Conservation (phyloP, 1,284 basidiomycete genomes). For the Apiotrichum brassicae region DNA sequence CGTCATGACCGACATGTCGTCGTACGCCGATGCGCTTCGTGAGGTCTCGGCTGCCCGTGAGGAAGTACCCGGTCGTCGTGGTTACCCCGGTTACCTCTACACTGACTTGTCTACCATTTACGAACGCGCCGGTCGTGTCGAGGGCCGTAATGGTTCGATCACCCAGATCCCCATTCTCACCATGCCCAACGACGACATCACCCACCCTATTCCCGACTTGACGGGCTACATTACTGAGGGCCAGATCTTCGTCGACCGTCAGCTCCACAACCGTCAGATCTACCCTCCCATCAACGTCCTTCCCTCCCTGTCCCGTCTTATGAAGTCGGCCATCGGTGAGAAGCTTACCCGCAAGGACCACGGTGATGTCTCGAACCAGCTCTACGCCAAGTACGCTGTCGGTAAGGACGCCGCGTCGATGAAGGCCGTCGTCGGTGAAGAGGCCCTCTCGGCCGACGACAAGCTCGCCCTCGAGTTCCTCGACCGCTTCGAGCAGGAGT, state of each 20-base stretch:
- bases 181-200: conserved; percentile 99
- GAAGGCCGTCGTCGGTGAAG: conserved; percentile 99
- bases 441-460: conserved; percentile 67
- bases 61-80: conserved; percentile 98
- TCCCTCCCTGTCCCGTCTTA: conserved; percentile 94
- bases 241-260: conserved; percentile 96
- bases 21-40: conserved; percentile 25
- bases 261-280: conserved; percentile 65
- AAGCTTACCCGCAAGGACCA: conserved; percentile 96
- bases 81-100: conserved; percentile 82
- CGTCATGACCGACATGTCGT: conserved; percentile 92
- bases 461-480: conserved; percentile 73
- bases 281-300: conserved; percentile 99
- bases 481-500: conserved; percentile 89
- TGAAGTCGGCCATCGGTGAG: conserved; percentile 99
- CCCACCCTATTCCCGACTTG: conserved; percentile 98
- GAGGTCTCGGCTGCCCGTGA: conserved; percentile 92
- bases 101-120: conserved; percentile 98
- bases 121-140: conserved; percentile 96
- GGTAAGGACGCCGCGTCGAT: conserved; percentile 96
- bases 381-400: conserved; percentile 97
- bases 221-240: conserved; percentile 99
- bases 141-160: conserved; percentile 97
- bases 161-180: conserved; percentile 99
- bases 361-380: conserved; percentile 95